Conservation (phyloP, 768 basidiomycete genomes). For the Podaxis mareebaensis region DNA sequence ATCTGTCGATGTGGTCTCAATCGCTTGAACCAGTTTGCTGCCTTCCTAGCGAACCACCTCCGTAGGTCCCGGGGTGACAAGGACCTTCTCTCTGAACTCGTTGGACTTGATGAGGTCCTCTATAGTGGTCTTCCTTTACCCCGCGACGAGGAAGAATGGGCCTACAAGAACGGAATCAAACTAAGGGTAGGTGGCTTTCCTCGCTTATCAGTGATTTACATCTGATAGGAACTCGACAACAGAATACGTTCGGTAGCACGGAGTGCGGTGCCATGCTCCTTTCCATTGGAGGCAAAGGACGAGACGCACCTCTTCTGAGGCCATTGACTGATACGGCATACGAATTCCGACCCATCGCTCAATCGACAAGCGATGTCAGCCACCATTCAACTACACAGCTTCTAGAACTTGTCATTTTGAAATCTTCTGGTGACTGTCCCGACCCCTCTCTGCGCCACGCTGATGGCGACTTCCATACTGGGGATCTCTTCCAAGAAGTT, state of each 20-base stretch:
- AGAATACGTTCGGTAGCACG: slow-evolving; percentile 83
- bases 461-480: slow-evolving; percentile 79
- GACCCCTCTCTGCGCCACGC: slow-evolving; percentile 51
- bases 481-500: slow-evolving; percentile 75
- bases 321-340: slow-evolving; percentile 63
- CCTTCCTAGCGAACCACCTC: slow-evolving; percentile 69
- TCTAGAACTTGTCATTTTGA: slow-evolving; percentile 68
- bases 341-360: slow-evolving; percentile 59
- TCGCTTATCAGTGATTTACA: neutral
- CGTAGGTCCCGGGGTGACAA: slow-evolving; percentile 58
- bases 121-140: slow-evolving; percentile 67
- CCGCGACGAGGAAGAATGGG: slow-evolving; percentile 72
- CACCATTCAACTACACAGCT: slow-evolving; percentile 57
- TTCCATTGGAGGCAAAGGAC: slow-evolving; percentile 52
- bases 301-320: slow-evolving; percentile 50
- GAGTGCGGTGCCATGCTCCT: slow-evolving; percentile 75
- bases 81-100: slow-evolving; percentile 58
- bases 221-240: slow-evolving; percentile 6
- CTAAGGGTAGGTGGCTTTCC: slow-evolving; percentile 47
- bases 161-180: slow-evolving; percentile 60
- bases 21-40: slow-evolving; percentile 72
- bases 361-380: slow-evolving; percentile 36
- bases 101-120: slow-evolving; percentile 59
- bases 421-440: slow-evolving; percentile 70
- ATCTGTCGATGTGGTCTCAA: slow-evolving; percentile 66